phyloP scores from a whole-genome alignment of 129 eudicot genomes.

The Glebionis coronaria region DNA sequence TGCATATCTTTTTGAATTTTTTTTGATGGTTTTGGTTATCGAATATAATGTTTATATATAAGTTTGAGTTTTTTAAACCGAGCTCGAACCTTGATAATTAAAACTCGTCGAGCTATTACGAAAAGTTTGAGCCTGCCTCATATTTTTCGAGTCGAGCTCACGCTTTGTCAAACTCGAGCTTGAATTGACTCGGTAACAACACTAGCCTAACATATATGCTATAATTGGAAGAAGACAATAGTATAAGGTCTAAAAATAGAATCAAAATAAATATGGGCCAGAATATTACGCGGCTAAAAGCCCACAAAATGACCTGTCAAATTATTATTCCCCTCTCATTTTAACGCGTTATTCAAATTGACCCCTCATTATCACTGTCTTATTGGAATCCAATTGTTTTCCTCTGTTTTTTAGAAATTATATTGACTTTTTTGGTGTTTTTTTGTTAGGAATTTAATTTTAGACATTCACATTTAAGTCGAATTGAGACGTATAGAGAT shows the following conservation, averaged over 20 bases:
- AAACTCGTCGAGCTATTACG: too few relatives aligned
- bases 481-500: neutral
- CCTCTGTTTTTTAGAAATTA: neutral
- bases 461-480: neutral
- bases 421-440: neutral
- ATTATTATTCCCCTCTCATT: slow-evolving; percentile 22
- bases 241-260: slow-evolving; percentile 1
- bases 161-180: too few relatives aligned
- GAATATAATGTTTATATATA: too few relatives aligned
- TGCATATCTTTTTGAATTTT: too few relatives aligned
- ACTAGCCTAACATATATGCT: too few relatives aligned
- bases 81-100: too few relatives aligned
- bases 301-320: slow-evolving; percentile 25
- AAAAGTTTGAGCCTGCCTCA: too few relatives aligned
- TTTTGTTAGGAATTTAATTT: neutral
- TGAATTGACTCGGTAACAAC: too few relatives aligned
- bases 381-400: slow-evolving; percentile 10
- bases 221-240: neutral
- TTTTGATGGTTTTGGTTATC: too few relatives aligned
- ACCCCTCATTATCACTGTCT: slow-evolving; percentile 21
- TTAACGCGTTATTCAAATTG: slow-evolving; percentile 32
- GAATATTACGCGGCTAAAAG: slow-evolving; percentile 11
- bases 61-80: too few relatives aligned
- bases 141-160: too few relatives aligned
- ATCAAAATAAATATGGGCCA: neutral